phyloP scores from a whole-genome alignment of 2,329 filamentous ascomycete genomes.

The Aspergillus sp. region DNA sequence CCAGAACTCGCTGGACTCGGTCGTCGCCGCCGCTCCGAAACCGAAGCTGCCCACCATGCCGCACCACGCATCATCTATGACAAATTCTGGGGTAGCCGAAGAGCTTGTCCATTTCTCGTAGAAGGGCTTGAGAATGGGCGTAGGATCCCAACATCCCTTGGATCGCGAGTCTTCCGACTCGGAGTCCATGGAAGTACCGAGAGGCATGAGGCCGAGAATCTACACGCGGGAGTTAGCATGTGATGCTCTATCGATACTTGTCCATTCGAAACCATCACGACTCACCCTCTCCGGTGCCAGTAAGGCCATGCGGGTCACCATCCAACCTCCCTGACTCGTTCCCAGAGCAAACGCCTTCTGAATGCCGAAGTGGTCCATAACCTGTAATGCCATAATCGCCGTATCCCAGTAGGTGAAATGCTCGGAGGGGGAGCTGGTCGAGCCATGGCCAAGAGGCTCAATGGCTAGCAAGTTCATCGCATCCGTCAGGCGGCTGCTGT shows the following conservation, averaged over 20 bases:
- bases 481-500: constrained; percentile 33
- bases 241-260: background rate
- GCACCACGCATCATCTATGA: constrained; percentile 42
- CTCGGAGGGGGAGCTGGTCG: constrained; percentile 45
- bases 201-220: constrained; percentile 52
- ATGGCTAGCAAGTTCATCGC: constrained; percentile 54
- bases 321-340: constrained; percentile 56
- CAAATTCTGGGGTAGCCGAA: constrained; percentile 43
- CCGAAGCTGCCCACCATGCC: constrained; percentile 49
- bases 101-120: constrained; percentile 44
- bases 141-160: constrained; percentile 52
- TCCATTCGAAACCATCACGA: background rate
- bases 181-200: constrained; percentile 54
- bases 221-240: constrained; percentile 18
- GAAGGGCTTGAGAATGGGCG: constrained; percentile 30
- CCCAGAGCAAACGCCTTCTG: constrained; percentile 49
- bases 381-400: constrained; percentile 54
- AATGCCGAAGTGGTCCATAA: constrained; percentile 51
- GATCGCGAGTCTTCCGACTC: constrained; percentile 46
- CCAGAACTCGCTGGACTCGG: constrained; percentile 46
- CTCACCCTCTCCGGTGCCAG: constrained; percentile 48
- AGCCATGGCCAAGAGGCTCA: constrained; percentile 54
- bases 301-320: constrained; percentile 54
- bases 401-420: constrained; percentile 58
- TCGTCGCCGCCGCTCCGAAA: constrained; percentile 43